phyloP scores from a whole-genome alignment of 257 asterid genomes.

The Nyctanthes arbortristis region DNA sequence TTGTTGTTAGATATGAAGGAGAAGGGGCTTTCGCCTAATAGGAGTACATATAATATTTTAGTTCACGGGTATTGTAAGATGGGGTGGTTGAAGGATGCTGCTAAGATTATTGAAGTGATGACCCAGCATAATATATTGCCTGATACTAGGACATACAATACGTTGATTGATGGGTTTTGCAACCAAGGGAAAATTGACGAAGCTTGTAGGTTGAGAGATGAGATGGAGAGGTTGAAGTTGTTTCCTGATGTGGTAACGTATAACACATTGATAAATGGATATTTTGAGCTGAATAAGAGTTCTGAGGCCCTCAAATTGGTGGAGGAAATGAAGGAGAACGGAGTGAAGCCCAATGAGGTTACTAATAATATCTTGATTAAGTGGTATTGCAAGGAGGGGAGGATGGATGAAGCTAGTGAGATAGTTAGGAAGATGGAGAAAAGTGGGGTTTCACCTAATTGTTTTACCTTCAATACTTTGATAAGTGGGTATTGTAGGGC shows the following conservation, averaged over 20 bases:
- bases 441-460: conserved; percentile 58
- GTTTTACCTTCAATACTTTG: conserved; percentile 76
- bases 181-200: conserved; percentile 58
- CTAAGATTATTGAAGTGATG: conserved; percentile 68
- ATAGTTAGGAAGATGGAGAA: conserved; percentile 55
- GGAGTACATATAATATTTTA: conserved; percentile 67
- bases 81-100: conserved; percentile 84
- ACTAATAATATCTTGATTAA: conserved; percentile 75
- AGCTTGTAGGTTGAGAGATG: conserved; percentile 60
- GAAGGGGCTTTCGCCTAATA: conserved; percentile 60
- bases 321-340: conserved; percentile 67
- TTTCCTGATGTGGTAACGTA: conserved; percentile 77
- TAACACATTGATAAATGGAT: conserved; percentile 75
- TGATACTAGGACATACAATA: conserved; percentile 73
- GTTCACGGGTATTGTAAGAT: conserved; percentile 73
- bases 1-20: conserved; percentile 69
- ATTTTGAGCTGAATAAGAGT: conserved; percentile 45
- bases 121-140: conserved; percentile 55
- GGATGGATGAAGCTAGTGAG: conserved; percentile 63
- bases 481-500: conserved; percentile 59
- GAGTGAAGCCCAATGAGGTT: conserved; percentile 51
- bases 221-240: conserved; percentile 66
- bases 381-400: conserved; percentile 77
- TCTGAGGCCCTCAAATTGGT: conserved; percentile 51
- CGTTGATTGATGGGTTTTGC: conserved; percentile 69